Percentiles rank a stretch among this genome's conserved stretches.
phyloP scores from a whole-genome alignment of 495 filamentous ascomycete species.

The Thozetella sp. region DNA sequence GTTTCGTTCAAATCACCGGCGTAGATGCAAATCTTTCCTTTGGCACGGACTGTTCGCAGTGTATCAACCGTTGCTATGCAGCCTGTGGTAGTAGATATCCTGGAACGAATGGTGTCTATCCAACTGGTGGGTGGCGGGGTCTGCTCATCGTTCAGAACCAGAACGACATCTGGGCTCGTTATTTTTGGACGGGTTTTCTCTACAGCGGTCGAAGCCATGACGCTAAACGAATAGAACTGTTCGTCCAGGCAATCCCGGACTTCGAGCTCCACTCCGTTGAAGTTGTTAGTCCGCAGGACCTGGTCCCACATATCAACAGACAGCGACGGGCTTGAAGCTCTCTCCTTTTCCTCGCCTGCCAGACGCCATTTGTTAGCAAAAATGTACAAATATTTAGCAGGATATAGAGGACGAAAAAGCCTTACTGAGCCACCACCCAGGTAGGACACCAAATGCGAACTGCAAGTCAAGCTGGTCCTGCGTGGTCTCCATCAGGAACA shows the following conservation, averaged over 20 bases:
- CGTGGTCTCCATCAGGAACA: conserved; percentile 38
- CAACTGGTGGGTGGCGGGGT: conserved; percentile 5
- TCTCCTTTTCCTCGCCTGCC: conserved; percentile 34
- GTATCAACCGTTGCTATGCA: conserved; percentile 19
- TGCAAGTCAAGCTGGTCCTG: conserved; percentile 26
- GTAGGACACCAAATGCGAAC: conserved; percentile 29
- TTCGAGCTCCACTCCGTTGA: conserved; percentile 26
- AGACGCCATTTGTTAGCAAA: neutral
- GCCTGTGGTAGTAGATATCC: conserved; percentile 23
- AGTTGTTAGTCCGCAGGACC: conserved; percentile 22
- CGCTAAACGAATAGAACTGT: conserved; percentile 27
- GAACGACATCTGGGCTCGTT: conserved; percentile 23
- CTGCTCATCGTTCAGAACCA: conserved; percentile 18
- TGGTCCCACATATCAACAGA: conserved; percentile 31
- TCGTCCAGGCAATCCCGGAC: conserved; percentile 29
- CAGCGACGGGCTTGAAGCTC: conserved; percentile 27
- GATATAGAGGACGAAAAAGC: neutral
- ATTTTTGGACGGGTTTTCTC: conserved; percentile 11
- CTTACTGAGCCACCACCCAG: conserved; percentile 34
- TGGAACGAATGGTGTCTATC: conserved; percentile 23
- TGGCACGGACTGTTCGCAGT: conserved; percentile 10
- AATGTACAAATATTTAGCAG: neutral
- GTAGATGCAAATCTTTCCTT: conserved; percentile 30
- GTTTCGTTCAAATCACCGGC: conserved; percentile 32
- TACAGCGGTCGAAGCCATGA: conserved; percentile 22